These are phyloP conservation scores for Eucalyptus virginea DNA, from an alignment of 345 rosid species.

Conservation along the genomic window DNA sequence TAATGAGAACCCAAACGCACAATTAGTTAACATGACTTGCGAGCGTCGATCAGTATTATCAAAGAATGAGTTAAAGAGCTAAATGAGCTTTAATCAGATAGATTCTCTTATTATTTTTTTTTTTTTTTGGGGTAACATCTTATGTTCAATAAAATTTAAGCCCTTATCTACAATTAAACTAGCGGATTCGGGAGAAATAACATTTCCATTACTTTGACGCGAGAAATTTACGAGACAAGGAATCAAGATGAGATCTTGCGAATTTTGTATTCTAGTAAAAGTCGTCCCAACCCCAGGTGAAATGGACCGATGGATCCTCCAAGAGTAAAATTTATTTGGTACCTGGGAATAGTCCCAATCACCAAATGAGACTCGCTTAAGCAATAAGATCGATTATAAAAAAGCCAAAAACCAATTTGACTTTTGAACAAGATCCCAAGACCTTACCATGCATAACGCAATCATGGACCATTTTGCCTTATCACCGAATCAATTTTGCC, in stretches of 20 bases:
- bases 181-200: neutral
- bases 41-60: neutral
- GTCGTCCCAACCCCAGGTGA: no score
- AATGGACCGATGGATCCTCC: neutral
- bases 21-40: neutral
- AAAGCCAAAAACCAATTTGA: neutral
- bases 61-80: neutral
- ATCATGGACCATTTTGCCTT: neutral
- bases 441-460: neutral
- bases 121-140: neutral
- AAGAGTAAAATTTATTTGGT: neutral
- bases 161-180: neutral
- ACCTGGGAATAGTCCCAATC: neutral
- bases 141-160: neutral
- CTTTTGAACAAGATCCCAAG: neutral
- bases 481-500: neutral
- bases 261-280: no score
- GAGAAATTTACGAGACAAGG: neutral
- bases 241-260: neutral
- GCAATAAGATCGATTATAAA: neutral
- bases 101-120: no score
- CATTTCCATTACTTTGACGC: neutral
- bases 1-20: neutral
- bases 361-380: neutral
- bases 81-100: neutral